Base-by-base conservation (phyloP, 2,329 filamentous ascomycete genomes). In the Aureobasidium sp. region DNA sequence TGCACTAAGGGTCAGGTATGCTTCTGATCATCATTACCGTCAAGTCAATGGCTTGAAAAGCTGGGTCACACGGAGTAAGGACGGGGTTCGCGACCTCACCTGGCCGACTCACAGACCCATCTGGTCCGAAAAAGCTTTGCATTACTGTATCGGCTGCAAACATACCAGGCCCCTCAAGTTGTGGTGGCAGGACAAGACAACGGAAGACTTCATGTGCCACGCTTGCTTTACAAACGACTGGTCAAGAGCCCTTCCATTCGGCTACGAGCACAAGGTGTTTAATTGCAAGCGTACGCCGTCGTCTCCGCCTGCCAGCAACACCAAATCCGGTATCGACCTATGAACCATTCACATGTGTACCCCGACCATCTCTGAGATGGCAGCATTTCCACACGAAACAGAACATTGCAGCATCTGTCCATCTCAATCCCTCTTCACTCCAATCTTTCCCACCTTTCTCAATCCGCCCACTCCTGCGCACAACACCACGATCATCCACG, bases 401-500 rank as follows among this genome's bases (percentile, higher is more conserved):
- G 20, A 14, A 3, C 22, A 27, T 34, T 17, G 15, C 44, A 49
- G 12, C 47, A 49, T 22, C 25, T 34, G 17, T 3, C 5, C 48
- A 51, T 51, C 31, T 56, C 29, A 59, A 29, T 59, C 55, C 17
- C 41, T 44, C 25, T 59, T 59, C 15, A 49, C 31, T 20, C 56
- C 56, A 15, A 59, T 59, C 44, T 59, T 59, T 5, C 56, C 56
- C 5, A 59, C 56, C 15, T 31, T 34, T 8, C 56, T 34, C 56
- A 59, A 34, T 9, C 56, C 56, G 14, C n/a, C 12, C 5, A 34
- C 45, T 14, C 56, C 56, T 15, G 44, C 36, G 4, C 27, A 17
- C 27, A 34, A 31, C 14, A 61, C 58, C 17, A 61, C n/a, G 5
- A 61, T 5, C 48, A 53, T 79, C 68, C 72, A 53, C 1, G 68